Conservation (phyloP, 176 grass and related monocot genomes). For the Triticum dicoccoides region DNA sequence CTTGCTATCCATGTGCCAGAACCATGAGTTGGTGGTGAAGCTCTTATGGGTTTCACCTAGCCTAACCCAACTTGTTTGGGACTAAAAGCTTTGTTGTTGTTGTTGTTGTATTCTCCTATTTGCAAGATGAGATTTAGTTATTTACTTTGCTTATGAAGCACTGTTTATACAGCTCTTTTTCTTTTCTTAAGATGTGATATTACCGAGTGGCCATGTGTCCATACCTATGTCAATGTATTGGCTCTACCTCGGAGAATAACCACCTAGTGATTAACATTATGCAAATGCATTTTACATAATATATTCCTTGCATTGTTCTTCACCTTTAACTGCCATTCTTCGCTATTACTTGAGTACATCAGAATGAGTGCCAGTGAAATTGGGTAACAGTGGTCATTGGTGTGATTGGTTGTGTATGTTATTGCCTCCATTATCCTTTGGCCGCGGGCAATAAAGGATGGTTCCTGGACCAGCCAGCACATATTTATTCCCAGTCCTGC, state of each 20-base stretch:
- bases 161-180: background rate
- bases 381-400: background rate
- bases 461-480: background rate
- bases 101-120: background rate
- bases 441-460: no score
- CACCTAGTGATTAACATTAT: conserved; percentile 1
- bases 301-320: conserved; percentile 3
- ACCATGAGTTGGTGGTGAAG: no score
- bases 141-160: background rate
- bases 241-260: background rate
- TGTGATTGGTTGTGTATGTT: conserved; percentile 11
- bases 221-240: background rate
- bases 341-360: background rate
- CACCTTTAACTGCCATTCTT: background rate
- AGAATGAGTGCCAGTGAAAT: background rate
- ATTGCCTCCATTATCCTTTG: background rate
- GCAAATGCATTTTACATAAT: background rate
- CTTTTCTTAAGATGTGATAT: background rate
- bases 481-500: background rate
- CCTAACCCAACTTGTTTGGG: no score
- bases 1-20: no score
- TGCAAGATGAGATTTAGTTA: background rate
- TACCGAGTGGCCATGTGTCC: background rate
- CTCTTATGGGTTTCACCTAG: no score
- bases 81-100: no score